Evolutionary conservation across 2,329 filamentous ascomycete genomes (phyloP), one percentile per base, ranked within the genome.

Genomic region (Sporothrix inflata): DNA sequence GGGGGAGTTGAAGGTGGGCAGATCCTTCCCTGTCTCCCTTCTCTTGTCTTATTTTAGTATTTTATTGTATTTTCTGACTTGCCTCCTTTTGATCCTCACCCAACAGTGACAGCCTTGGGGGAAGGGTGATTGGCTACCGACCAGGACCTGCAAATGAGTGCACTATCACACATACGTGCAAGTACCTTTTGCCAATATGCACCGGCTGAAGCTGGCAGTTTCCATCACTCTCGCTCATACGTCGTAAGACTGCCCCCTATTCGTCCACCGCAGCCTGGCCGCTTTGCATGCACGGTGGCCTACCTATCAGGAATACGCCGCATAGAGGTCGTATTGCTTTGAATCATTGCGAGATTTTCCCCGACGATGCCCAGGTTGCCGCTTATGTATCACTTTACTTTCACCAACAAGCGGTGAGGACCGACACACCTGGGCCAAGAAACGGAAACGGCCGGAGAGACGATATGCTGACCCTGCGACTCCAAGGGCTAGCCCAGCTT

Each of bases 161-260:
- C n/a, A 65, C 38, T 27, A 45, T 65, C 60, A 45, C 38, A 27
- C 60, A 5, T 45, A 65, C 16, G 60, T 27, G 1, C 38, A 45
- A 45, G 60, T 65, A 27, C 38, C 27, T 65, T 45, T 65, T 45
- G 60, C 60, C 60, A 65, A 65, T 45, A 65, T 65, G 60, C 60
- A 63, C 60, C 38, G 60, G 60, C 38, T 45, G 34, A 24, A 27
- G n/a, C 34, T 38, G 30, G 34, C 30, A 21, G 30, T 30, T 60
- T 9, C 21, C 8, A 9, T 7, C n/a, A 6, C 11, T 61, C 57
- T 42, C 9, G 9, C 34, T 5, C 30, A 42, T 42, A 42, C 40
- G 40, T 2, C 40, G 4, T 6, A 19, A 9, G 34, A 21, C 12
- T 40, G n/a, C 34, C 34, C 42, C 19, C n/a, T 24, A 24, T 63